phyloP scores from a whole-genome alignment of 2,329 filamentous ascomycete genomes.

The Cladorrhinum sp. region DNA sequence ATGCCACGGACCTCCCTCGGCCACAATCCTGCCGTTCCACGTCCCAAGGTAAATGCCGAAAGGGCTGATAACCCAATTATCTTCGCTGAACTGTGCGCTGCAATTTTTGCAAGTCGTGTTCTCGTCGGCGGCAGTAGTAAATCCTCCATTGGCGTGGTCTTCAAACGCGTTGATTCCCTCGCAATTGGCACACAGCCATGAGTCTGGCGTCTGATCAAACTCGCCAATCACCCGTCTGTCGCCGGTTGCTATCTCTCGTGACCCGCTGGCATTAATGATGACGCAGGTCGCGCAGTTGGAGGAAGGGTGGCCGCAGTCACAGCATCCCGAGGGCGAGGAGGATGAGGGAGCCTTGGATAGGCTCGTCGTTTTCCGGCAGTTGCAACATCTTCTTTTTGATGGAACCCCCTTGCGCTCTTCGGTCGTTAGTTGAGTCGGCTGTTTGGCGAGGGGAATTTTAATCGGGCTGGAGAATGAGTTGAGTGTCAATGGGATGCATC shows the following conservation, averaged over 20 bases:
- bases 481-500: slow-evolving; percentile 11
- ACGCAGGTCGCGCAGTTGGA: slow-evolving; percentile 17
- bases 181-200: slow-evolving; percentile 19
- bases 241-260: slow-evolving; percentile 20
- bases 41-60: slow-evolving; percentile 21
- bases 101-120: slow-evolving; percentile 17
- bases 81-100: slow-evolving; percentile 10
- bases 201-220: slow-evolving; percentile 24
- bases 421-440: slow-evolving; percentile 18
- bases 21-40: slow-evolving; percentile 22
- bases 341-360: slow-evolving; percentile 20
- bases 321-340: slow-evolving; percentile 10
- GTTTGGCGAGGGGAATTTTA: slow-evolving; percentile 18
- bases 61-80: slow-evolving; percentile 22
- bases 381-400: slow-evolving; percentile 19
- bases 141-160: slow-evolving; percentile 11
- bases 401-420: slow-evolving; percentile 19
- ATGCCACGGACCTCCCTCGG: slow-evolving; percentile 22
- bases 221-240: slow-evolving; percentile 15
- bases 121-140: slow-evolving; percentile 3
- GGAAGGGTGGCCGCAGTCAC: slow-evolving; percentile 20
- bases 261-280: slow-evolving; percentile 17
- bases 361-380: slow-evolving; percentile 19
- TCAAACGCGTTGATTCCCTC: slow-evolving; percentile 20
- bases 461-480: too few relatives aligned